phyloP scores from a whole-genome alignment of 352 stramenopile genomes.

The Phytophthora cactorum region DNA sequence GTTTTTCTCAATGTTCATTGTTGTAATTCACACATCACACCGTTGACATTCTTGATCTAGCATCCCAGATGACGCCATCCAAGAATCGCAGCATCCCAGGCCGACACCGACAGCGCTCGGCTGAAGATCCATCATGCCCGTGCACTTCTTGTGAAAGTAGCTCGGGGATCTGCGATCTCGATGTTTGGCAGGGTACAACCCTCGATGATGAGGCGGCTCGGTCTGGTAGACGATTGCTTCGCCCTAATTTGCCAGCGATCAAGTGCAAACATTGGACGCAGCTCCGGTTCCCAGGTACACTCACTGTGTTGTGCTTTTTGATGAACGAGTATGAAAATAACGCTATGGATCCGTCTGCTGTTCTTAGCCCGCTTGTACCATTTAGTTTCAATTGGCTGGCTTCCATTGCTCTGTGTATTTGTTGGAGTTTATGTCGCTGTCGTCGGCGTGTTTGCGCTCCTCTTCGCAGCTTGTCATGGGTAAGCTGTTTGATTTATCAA shows the following conservation, averaged over 20 bases:
- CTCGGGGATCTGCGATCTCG: conserved; percentile 53
- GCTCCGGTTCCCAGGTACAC: conserved; percentile 39
- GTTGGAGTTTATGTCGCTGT: conserved; percentile 51
- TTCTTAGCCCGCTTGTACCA: conserved; percentile 52
- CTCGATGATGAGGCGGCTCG: conserved; percentile 37
- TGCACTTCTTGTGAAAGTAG: conserved; percentile 38
- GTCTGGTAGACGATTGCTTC: conserved; percentile 40
- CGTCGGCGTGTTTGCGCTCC: conserved; percentile 53
- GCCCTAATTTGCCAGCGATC: conserved; percentile 45
- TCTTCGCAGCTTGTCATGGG: conserved; percentile 51
- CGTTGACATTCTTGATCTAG: not conserved
- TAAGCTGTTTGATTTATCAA: conserved; percentile 13
- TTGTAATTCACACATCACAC: conserved; percentile 6
- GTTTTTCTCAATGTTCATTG: conserved; percentile 14
- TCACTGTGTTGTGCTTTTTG: not conserved
- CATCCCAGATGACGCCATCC: conserved; percentile 35
- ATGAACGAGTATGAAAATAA: not conserved
- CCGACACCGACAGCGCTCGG: conserved; percentile 2
- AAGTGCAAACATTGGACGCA: conserved; percentile 58
- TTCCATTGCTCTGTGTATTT: conserved; percentile 52
- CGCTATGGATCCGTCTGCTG: not conserved
- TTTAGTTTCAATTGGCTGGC: conserved; percentile 57
- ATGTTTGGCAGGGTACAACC: conserved; percentile 63
- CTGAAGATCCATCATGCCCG: conserved; percentile 32
- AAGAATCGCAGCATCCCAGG: conserved; percentile 39